These are phyloP conservation scores for Thoreauomyces humboldtii DNA, from an alignment of 192 early-diverging fungal species.

Conservation along the genomic window DNA sequence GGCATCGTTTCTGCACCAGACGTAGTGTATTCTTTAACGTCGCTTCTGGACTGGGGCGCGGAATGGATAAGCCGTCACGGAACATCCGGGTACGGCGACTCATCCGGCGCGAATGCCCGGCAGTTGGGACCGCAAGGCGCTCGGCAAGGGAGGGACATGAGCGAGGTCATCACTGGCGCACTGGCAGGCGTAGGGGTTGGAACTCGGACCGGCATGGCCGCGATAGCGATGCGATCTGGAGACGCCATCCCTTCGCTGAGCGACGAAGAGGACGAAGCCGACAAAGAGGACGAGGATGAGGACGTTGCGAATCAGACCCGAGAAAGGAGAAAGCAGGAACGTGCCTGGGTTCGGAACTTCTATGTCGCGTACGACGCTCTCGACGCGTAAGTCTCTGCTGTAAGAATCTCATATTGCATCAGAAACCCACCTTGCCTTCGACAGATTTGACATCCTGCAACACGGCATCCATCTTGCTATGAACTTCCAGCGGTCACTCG, in stretches of 20 bases:
- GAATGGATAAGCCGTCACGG: conserved; percentile 42
- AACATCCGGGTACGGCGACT: not conserved
- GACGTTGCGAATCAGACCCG: conserved; percentile 28
- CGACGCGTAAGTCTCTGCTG: conserved; percentile 36
- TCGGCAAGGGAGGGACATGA: not conserved
- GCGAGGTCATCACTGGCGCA: conserved; percentile 2
- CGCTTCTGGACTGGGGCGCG: conserved; percentile 64
- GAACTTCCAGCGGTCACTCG: conserved; percentile 71
- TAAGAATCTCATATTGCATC: not conserved
- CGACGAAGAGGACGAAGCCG: conserved; percentile 29
- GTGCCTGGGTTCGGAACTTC: conserved; percentile 74
- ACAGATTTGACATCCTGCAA: conserved; percentile 47
- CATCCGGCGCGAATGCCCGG: not conserved
- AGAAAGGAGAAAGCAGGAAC: conserved; percentile 18
- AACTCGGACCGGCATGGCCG: conserved; percentile 42
- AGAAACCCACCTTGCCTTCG: too few relatives aligned
- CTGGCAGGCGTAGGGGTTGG: conserved; percentile 47
- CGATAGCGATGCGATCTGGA: conserved; percentile 28
- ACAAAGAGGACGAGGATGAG: conserved; percentile 17
- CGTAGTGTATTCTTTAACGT: conserved; percentile 73
- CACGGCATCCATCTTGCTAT: conserved; percentile 74
- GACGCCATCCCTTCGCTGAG: conserved; percentile 21
- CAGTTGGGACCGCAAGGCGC: not conserved
- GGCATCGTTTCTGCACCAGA: conserved; percentile 71
- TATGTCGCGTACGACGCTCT: conserved; percentile 89